Evolutionary conservation across 768 basidiomycete genomes (phyloP), one percentile per base, ranked within the genome.

Genomic region (Pisolithus microcarpus): DNA sequence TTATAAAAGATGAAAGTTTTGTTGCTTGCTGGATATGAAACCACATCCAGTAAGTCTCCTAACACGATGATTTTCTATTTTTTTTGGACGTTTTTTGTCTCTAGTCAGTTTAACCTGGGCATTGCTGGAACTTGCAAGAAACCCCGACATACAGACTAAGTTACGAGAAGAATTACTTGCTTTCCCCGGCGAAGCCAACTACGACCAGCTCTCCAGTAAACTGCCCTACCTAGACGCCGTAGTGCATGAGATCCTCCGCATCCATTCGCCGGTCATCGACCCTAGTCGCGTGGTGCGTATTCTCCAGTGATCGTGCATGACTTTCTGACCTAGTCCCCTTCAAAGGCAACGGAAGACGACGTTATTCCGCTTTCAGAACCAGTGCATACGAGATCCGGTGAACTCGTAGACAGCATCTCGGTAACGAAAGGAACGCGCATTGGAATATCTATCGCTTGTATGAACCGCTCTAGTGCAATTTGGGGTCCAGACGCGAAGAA

Each of bases 401-500:
- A 68, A 38, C 54, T 58, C 0, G 66, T 77, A 11, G 61, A 68
- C 19, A 67, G 65, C n/a, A 63, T 85, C 45, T 44, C 68, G 6
- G 64, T 85, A 34, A 65, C 71, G 16, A 78, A 77, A 52, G 81
- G 77, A 4, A 76, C 75, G 1, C 51, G 58, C 1, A 52, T 86
- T 24, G 52, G 66, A 10, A 61, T 75, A 3, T 74, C 77, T 1
- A 70, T 82, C 24, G 47, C 60, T 8, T 63, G 67, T n/a, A 69
- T 80, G 46, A 84, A 85, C 60, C 62, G 69, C 6, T 75, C 77
- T 18, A 71, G 70, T 47, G 65, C 63, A 1, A 61, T 84, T 30
- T 87, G 86, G 85, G 85, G 85, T 2, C 58, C 70, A 0, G 75
- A 81, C 51, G 75, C 81, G 4, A 71, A 73, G 23, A 73, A 74